phyloP scores from a whole-genome alignment of 2,329 filamentous ascomycete species.

The Zalaria sp. region DNA sequence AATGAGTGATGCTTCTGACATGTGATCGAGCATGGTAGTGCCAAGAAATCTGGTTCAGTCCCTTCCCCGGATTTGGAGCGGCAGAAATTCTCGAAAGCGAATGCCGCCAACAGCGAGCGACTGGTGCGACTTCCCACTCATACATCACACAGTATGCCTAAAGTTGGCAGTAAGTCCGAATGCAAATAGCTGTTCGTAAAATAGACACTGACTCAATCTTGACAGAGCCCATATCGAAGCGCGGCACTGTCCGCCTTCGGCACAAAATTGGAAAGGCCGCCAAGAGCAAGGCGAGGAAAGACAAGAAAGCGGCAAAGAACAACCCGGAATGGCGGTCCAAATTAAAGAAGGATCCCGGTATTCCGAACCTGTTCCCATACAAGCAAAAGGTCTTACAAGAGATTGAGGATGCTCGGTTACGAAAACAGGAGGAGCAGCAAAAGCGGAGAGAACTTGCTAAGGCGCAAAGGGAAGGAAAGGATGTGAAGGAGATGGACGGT shows the following conservation, averaged over 20 bases:
- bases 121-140: no score
- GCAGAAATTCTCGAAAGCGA: no score
- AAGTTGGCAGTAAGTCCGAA: no score
- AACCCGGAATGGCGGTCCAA: conserved; percentile 94
- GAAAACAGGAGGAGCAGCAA: conserved; percentile 67
- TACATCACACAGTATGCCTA: no score
- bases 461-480: conserved; percentile 22
- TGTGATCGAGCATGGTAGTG: no score
- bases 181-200: no score
- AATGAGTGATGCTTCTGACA: no score
- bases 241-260: conserved; percentile 72
- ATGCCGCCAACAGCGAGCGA: no score
- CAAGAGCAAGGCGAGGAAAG: conserved; percentile 78
- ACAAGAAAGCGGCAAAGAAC: conserved; percentile 80
- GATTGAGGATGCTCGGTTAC: conserved; percentile 74
- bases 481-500: conserved; percentile 20
- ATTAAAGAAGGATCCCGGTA: conserved; percentile 94
- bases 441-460: conserved; percentile 56
- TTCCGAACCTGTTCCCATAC: conserved; percentile 94
- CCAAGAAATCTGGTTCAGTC: no score
- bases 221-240: conserved; percentile 75
- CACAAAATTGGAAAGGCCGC: conserved; percentile 95
- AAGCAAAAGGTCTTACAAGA: conserved; percentile 91
- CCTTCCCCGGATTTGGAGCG: no score
- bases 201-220: no score